These are phyloP conservation scores for Gossypium mustelinum DNA, from an alignment of 345 rosid species.

Conservation along the genomic window DNA sequence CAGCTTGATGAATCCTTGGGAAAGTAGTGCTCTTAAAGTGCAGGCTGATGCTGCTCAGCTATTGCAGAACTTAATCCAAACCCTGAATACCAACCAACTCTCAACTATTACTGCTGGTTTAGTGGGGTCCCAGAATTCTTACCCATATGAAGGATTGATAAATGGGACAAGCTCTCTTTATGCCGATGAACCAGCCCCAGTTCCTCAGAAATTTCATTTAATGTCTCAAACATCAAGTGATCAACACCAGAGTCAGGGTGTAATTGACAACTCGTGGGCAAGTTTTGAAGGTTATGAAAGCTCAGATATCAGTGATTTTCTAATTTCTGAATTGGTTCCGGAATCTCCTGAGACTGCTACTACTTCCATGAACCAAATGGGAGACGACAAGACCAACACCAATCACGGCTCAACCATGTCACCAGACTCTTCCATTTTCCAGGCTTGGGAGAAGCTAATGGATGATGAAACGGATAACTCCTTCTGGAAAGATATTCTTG, in stretches of 20 bases:
- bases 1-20: conserved; percentile 22
- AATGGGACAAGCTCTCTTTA: neutral
- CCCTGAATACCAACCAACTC: conserved; percentile 30
- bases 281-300: conserved; percentile 15
- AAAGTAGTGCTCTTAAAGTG: conserved; percentile 23
- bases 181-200: neutral
- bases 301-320: conserved; percentile 4
- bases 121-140: conserved; percentile 15
- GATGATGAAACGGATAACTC: conserved; percentile 50
- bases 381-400: conserved; percentile 12
- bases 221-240: conserved; percentile 5
- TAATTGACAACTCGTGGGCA: conserved; percentile 15
- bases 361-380: conserved; percentile 20
- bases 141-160: conserved; percentile 2
- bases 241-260: conserved; percentile 14
- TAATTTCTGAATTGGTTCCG: conserved; percentile 35
- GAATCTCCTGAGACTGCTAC: conserved; percentile 26
- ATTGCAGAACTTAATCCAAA: conserved; percentile 39
- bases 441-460: conserved; percentile 55
- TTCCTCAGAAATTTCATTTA: neutral
- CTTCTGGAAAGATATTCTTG: conserved; percentile 63
- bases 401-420: neutral
- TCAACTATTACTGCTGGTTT: conserved; percentile 16
- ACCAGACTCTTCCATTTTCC: conserved; percentile 26
- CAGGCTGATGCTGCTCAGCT: conserved; percentile 45